Evolutionary conservation across 805 yeast genomes (phyloP), one percentile per base, ranked within the genome.

Genomic region (Candida suzukii): DNA sequence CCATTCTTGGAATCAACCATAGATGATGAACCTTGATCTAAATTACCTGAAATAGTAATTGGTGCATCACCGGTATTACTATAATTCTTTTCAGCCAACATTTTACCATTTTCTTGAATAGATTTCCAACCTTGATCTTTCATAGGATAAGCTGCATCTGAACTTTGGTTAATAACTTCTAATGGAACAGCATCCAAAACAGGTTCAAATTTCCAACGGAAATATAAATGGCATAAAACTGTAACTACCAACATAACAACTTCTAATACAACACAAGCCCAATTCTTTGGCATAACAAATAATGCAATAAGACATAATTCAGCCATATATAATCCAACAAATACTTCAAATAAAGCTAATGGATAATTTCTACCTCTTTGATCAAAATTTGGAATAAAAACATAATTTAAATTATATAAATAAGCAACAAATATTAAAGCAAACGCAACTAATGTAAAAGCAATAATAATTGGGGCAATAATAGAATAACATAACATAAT

Each of bases 261-360:
- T 60, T 83, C 90, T 42, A 85, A 64, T 3, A 69, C 93, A 48
- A 83, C 77, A 51, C 82, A 77, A 19, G 83, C 87, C 91, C 91
- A 85, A 48, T 82, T 71, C 66, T 85, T 82, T 35, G 78, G 74
- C 78, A 83, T 78, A 31, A 84, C 83, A 55, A 84, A 84, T 56
- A 85, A 66, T 31, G 84, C 91, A 43, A 77, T 60, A 42, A 83
- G 63, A 60, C 86, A 79, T 35, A 82, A 63, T 60, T 85, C 87
- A 35, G 81, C 83, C 46, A 85, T 63, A 58, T 85, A 85, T 33
- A 85, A 48, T 13, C 81, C 88, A 43, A 77, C 83, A 57, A 83
- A 83, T 12, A 79, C 67, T 61, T 83, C 87, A 60, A 83, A 79
- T 48, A 84, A 58, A 2, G 88, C 86, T 51, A 73, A 67, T 37